Evolutionary conservation across 495 filamentous ascomycete genomes (phyloP).

Genomic region (Xylaria palmicola): DNA sequence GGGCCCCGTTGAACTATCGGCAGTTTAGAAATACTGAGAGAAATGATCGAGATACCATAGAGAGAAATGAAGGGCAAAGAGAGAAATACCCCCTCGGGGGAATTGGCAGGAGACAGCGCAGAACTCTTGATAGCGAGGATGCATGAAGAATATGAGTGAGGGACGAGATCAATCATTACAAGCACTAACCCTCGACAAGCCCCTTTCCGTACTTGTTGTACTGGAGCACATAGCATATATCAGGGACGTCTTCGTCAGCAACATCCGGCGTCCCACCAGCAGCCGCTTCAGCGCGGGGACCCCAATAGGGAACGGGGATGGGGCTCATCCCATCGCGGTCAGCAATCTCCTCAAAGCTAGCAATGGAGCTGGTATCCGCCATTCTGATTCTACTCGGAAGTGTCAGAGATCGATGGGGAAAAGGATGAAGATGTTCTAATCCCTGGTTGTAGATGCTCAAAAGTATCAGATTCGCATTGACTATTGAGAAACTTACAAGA

Average conservation of each 20-base stretch:
- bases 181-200: constrained; percentile 28
- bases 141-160: not conserved
- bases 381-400: constrained; percentile 13
- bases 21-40: not conserved
- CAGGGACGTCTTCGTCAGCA: constrained; percentile 31
- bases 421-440: no score
- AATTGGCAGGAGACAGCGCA: not conserved
- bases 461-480: not conserved
- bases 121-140: not conserved
- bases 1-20: constrained; percentile 26
- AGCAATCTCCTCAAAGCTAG: constrained; percentile 31
- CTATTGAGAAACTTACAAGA: not conserved
- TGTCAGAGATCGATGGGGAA: no score
- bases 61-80: not conserved
- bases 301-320: not conserved
- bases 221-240: constrained; percentile 32
- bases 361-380: constrained; percentile 22
- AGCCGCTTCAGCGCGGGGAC: not conserved
- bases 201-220: constrained; percentile 22
- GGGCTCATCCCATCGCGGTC: not conserved
- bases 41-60: not conserved
- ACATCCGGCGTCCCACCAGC: constrained; percentile 5
- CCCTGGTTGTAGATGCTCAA: no score
- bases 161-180: not conserved
- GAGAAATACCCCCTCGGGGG: no score